Conservation (phyloP, 2,329 filamentous ascomycete genomes). For the Calonectria crousiana region DNA sequence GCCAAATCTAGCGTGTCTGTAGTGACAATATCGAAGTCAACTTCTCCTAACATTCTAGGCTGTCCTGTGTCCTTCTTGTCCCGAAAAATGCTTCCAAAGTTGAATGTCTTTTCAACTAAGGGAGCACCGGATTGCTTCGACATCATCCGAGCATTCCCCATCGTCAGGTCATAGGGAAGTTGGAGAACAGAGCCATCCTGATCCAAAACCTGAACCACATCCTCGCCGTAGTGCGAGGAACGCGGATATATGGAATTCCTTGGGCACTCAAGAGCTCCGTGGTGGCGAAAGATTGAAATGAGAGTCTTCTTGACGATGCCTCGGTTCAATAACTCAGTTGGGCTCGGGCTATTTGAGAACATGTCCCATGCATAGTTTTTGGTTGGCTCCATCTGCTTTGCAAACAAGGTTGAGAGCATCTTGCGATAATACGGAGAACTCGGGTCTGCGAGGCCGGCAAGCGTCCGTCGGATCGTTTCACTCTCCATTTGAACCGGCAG, state of each 20-base stretch:
- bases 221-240: slow-evolving; percentile 79
- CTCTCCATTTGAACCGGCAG: slow-evolving; percentile 93
- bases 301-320: slow-evolving; percentile 81
- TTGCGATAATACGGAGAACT: slow-evolving; percentile 90
- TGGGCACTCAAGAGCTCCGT: slow-evolving; percentile 87
- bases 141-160: slow-evolving; percentile 87
- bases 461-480: slow-evolving; percentile 86
- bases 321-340: slow-evolving; percentile 76
- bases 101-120: slow-evolving; percentile 80
- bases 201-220: slow-evolving; percentile 85
- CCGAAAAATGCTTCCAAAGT: slow-evolving; percentile 89
- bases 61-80: slow-evolving; percentile 84
- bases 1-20: slow-evolving; percentile 83
- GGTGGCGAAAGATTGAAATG: slow-evolving; percentile 83
- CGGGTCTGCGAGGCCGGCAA: slow-evolving; percentile 84
- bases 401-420: slow-evolving; percentile 88
- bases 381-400: slow-evolving; percentile 79
- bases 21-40: slow-evolving; percentile 97
- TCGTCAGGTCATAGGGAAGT: slow-evolving; percentile 91
- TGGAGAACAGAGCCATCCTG: slow-evolving; percentile 89
- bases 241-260: slow-evolving; percentile 84
- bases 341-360: slow-evolving; percentile 65
- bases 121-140: slow-evolving; percentile 75
- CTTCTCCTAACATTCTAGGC: slow-evolving; percentile 85
- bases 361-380: slow-evolving; percentile 87